Base-by-base conservation (phyloP, 2,329 filamentous ascomycete genomes). In the Biscogniauxia marginata region DNA sequence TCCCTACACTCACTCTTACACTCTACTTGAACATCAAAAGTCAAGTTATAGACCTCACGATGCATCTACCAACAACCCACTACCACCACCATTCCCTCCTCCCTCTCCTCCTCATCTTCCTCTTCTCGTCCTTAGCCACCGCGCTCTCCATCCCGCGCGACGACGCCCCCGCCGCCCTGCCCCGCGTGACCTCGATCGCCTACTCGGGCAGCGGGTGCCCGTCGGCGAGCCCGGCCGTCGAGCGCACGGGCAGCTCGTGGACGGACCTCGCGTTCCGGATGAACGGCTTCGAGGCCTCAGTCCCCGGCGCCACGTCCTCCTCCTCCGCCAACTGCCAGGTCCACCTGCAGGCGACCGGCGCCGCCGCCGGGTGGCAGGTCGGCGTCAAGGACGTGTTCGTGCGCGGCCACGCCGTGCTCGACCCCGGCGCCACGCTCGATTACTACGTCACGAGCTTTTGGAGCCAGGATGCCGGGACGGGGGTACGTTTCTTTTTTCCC, bases 161-260 rank as follows among this genome's bases (percentile, higher is more conserved):
- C 6, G 64, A 69, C 46, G 57, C 58, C 0, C 70, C 69, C 6
- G 56, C 63, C 4, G 57, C 64, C 1, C 46, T 65, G 19, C 71
- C 69, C 13, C 61, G 57, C 51, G 68, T 75, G 55, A 63, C 63
- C 3, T 71, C 69, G 30, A 64, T 75, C 52, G 62, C 61, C 45
- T 75, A 71, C 62, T 73, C 70, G 22, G 74, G 74, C 53, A 71
- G 54, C 57, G 74, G 74, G 13, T 76, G 74, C 56, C 65, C 69
- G 25, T 71, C 70, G 39, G 61, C 69, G 46, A 58, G 63, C 21
- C 68, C 74, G 25, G 68, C 63, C 25, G 70, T 72, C 23, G 69
- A 70, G 47, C 63, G 66, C 50, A 63, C 65, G 8, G 72, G 71
- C 22, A 2, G 13, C 11, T 62, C 61, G 53, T 69, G 71, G 60